phyloP scores from a whole-genome alignment of 164 flowering plant genomes.

The Magnolia changhungtana region DNA sequence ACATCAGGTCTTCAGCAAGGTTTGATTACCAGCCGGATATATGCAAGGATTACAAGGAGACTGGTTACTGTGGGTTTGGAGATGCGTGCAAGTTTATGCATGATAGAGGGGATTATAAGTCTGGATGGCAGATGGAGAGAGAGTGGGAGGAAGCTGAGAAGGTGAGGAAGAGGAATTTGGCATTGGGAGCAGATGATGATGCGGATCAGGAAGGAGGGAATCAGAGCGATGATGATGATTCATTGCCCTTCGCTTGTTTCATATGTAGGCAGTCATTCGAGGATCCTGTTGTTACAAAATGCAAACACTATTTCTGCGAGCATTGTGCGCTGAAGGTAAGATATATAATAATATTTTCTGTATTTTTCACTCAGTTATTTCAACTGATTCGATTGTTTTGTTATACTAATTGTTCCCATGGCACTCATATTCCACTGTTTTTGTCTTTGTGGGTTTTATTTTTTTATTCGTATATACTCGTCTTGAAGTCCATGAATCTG shows the following conservation, averaged over 20 bases:
- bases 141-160: slow-evolving; percentile 93
- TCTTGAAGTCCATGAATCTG: no score
- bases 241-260: slow-evolving; percentile 83
- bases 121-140: slow-evolving; percentile 95
- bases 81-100: slow-evolving; percentile 98
- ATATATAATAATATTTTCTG: no score
- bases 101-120: slow-evolving; percentile 94
- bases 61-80: slow-evolving; percentile 97
- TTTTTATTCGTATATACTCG: no score
- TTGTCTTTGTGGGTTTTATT: slow-evolving; percentile 31
- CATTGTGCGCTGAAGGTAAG: slow-evolving; percentile 89
- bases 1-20: slow-evolving; percentile 74
- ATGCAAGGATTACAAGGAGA: slow-evolving; percentile 95
- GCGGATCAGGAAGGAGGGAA: slow-evolving; percentile 33
- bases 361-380: no score
- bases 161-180: slow-evolving; percentile 67
- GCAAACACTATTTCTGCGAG: slow-evolving; percentile 95
- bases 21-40: slow-evolving; percentile 98
- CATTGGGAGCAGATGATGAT: slow-evolving; percentile 47
- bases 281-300: slow-evolving; percentile 83
- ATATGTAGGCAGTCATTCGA: slow-evolving; percentile 77
- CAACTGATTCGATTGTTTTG: background rate
- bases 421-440: background rate
- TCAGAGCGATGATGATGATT: slow-evolving; percentile 50
- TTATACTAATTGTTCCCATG: background rate